Evolutionary conservation across 352 stramenopile genomes (phyloP), one percentile per base, ranked within the genome.

Genomic region (Pythium aristosporum): DNA sequence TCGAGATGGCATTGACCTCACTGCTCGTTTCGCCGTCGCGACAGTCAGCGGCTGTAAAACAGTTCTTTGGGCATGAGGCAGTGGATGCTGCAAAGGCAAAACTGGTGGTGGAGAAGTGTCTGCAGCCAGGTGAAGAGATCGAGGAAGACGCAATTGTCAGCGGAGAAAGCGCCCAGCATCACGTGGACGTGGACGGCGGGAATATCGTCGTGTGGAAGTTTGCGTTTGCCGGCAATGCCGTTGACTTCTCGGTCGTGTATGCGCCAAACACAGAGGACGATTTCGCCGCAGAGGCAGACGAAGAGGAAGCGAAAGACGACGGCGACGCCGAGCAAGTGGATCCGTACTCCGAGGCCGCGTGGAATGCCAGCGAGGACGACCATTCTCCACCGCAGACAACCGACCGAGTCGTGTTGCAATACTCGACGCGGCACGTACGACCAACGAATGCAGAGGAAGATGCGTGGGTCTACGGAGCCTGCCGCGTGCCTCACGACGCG

Each of bases 161-260:
- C 7, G 57, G 57, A 15, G 44, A 37, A 18, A 48, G 32, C 15
- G n/a, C 42, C 36, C 0, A 6, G 6, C 46, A 63, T 16, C 2
- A 18, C 11, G 28, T 65, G 10, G 56, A 47, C 20, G 57, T 20
- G 6, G 7, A 46, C 21, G 41, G 30, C 25, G 54, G 18, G 49
- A 51, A 34, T 18, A 10, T 46, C 25, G 15, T 80, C 10, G 48
- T 82, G 21, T 83, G 75, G 77, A 77, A 75, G 51, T 87, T 77
- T 47, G 32, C 43, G 21, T 80, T 71, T n/a, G 58, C 75, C 49
- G 71, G 68, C 16, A 34, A 54, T 18, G 63, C 61, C 15, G 10
- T 80, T 11, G 65, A 76, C 8, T 76, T 80, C 25, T 64, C 68
- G 58, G 75, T 67, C 28, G 30, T 25, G 3, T 60, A 20, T 10